Base-by-base conservation (phyloP, 768 basidiomycete genomes). In the Kwoniella sp. region DNA sequence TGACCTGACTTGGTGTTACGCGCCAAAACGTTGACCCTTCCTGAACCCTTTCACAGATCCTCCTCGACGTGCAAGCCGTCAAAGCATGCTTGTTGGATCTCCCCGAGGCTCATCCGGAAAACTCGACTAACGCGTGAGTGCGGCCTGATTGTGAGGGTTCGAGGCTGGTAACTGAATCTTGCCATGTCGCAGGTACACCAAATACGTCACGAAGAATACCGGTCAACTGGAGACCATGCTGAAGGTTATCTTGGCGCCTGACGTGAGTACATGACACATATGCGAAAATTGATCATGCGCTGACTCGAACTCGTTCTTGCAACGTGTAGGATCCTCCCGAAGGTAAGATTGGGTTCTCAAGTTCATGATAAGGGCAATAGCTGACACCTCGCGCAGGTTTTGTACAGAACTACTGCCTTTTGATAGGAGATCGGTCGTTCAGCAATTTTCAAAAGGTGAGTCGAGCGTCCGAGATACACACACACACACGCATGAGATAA, bases 381-480 rank as follows among this genome's bases (percentile, higher is more conserved):
- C 58, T 67, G 48, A 62, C 26, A 28, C 23, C 41, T 9, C n/a
- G 51, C 30, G 1, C 29, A 69, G 76, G 90, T 1, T 98, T 99
- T 76, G 91, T 98, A 66, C 85, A 93, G 61, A 97, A 97, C 75
- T 99, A 98, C 76, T 93, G 92, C 8, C 85, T 97, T 26, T 85
- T 97, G 62, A 91, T 99, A 67, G 92, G 92, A 25, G 95, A 97
- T 81, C 89, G 90, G 4, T 94, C 93, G 1, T 94, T 94, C 81
- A 90, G 89, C 30, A 98, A 98, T 81, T 99, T 99, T 84, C 96
- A 98, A 83, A 99, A 99, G 87, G 93, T 90, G 34, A 41, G 81
- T 59, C 31, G 13, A 37, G 5, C 34, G 34, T 37, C 34, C 13
- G 34, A 37, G 34, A 5, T 34, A 5, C 34, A 34, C 13, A 34